Percentiles rank a stretch among this genome's conserved stretches.
Conservation (phyloP, 2,329 filamentous ascomycete species). For the Incumbomyces lentus region DNA sequence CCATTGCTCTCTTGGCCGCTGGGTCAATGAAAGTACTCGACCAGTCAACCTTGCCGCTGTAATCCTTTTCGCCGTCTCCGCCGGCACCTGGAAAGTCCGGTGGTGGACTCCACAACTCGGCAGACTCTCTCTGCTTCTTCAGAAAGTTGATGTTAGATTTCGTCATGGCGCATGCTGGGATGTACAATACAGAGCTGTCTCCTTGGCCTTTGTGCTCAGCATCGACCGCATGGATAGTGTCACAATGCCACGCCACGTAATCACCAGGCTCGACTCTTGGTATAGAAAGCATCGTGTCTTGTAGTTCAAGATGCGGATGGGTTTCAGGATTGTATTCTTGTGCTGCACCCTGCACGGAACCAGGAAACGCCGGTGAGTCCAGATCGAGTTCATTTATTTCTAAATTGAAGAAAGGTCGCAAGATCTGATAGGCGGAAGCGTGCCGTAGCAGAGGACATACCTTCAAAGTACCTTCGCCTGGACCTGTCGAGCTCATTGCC, state of each 20-base stretch:
- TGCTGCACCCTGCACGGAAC: conserved; percentile 56
- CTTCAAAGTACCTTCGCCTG: conserved; percentile 66
- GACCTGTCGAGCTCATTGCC: conserved; percentile 61
- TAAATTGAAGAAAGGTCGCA: conserved; percentile 71
- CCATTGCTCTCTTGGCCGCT: conserved; percentile 47
- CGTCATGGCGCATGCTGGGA: conserved; percentile 75
- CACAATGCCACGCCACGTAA: conserved; percentile 52
- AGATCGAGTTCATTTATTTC: conserved; percentile 33
- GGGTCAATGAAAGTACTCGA: conserved; percentile 24
- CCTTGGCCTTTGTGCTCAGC: conserved; percentile 57
- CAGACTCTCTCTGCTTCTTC: conserved; percentile 58
- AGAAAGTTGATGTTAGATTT: conserved; percentile 63
- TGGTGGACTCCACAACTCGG: conserved; percentile 55
- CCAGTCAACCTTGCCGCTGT: conserved; percentile 22
- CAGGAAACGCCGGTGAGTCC: conserved; percentile 50
- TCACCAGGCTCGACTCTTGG: conserved; percentile 61
- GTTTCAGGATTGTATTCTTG: conserved; percentile 56
- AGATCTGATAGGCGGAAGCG: conserved; percentile 67
- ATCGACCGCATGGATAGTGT: conserved; percentile 70
- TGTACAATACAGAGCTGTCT: conserved; percentile 81
- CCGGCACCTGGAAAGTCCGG: conserved; percentile 59
- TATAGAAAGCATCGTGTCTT: conserved; percentile 60
- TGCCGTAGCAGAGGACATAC: conserved; percentile 70
- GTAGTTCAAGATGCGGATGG: conserved; percentile 61
- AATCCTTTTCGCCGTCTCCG: conserved; percentile 32